These are phyloP conservation scores for Paspalum notatum DNA, from an alignment of 176 grass and related monocot genomes.

Conservation along the genomic window DNA sequence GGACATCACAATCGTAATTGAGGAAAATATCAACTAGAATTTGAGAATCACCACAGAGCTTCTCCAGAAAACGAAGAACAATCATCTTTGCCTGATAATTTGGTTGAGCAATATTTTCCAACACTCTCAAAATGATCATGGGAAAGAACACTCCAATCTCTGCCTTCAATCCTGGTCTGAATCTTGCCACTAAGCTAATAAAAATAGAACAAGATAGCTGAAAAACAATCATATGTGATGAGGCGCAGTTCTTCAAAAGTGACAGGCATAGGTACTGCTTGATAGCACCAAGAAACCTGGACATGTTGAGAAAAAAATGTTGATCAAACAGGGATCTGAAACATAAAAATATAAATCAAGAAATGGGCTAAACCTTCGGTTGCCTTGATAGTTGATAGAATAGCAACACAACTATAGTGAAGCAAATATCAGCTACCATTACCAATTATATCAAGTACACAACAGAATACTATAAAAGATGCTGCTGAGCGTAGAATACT, in stretches of 20 bases:
- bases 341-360: slow-evolving; percentile 39
- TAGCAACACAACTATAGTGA: background rate
- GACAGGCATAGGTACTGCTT: slow-evolving; percentile 98
- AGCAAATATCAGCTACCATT: slow-evolving; percentile 21
- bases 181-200: slow-evolving; percentile 97
- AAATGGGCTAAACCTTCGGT: background rate
- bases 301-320: slow-evolving; percentile 44
- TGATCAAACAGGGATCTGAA: slow-evolving; percentile 28
- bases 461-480: slow-evolving; percentile 20
- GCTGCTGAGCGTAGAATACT: slow-evolving; percentile 24
- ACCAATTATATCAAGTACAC: slow-evolving; percentile 12
- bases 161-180: slow-evolving; percentile 97
- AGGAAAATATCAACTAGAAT: slow-evolving; percentile 98
- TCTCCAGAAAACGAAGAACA: slow-evolving; percentile 95
- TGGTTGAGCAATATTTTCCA: slow-evolving; percentile 97
- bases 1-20: slow-evolving; percentile 98
- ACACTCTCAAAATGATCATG: slow-evolving; percentile 95
- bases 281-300: slow-evolving; percentile 99
- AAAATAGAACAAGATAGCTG: slow-evolving; percentile 99
- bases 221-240: slow-evolving; percentile 98
- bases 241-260: slow-evolving; percentile 97
- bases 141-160: slow-evolving; percentile 99
- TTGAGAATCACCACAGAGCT: slow-evolving; percentile 92
- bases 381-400: background rate
- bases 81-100: slow-evolving; percentile 99